phyloP scores from a whole-genome alignment of 179 eudicot genomes.

The Camellia oleifera region DNA sequence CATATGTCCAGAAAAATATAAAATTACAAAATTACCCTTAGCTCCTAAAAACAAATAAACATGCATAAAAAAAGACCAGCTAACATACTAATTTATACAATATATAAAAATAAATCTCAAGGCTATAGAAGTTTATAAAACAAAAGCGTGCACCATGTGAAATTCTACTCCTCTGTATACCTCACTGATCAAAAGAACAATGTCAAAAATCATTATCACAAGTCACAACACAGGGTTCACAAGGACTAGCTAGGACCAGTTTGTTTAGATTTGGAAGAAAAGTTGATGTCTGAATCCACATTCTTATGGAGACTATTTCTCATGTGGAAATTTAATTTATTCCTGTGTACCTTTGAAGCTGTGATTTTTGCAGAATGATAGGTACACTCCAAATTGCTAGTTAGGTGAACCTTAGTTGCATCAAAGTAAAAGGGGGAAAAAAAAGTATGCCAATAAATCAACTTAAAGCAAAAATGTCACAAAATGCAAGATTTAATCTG shows the following conservation, averaged over 20 bases:
- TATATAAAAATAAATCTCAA: no score
- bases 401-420: background rate
- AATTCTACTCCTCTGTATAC: no score
- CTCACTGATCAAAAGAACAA: background rate
- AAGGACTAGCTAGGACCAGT: background rate
- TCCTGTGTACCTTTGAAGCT: slow-evolving; percentile 1
- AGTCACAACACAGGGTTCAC: background rate
- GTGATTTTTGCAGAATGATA: background rate
- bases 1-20: background rate
- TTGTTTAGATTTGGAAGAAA: background rate
- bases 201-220: background rate
- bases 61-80: no score
- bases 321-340: background rate
- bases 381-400: background rate
- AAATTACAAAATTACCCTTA: background rate
- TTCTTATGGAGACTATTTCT: background rate
- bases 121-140: no score
- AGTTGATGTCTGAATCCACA: background rate
- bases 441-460: background rate
- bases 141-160: no score
- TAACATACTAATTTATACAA: no score
- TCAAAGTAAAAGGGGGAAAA: background rate
- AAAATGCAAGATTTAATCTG: background rate
- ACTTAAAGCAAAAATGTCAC: background rate
- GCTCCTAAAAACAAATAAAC: no score